Percentiles rank a stretch among this genome's conserved stretches.
These are phyloP conservation scores for Euphorbia peplus DNA, from an alignment of 345 rosid species.

Conservation along the genomic window DNA sequence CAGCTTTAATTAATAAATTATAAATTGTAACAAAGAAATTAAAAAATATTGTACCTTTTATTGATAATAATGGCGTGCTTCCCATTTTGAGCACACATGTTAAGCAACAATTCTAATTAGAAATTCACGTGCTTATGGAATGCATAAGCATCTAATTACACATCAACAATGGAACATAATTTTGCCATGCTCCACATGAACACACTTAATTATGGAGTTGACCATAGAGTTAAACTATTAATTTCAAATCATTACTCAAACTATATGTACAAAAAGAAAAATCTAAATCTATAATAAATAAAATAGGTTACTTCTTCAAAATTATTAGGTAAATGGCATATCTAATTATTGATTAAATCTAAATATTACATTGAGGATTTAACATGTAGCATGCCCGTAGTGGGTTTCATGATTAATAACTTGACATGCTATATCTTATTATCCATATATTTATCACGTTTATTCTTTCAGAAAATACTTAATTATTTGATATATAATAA, in stretches of 20 bases:
- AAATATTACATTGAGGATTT: no score
- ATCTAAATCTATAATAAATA: no score
- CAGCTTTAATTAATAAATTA: not conserved
- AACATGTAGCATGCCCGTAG: no score
- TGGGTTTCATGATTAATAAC: not conserved
- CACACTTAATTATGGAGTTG: conserved; percentile 1
- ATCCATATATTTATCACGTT: no score
- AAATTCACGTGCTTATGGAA: not conserved
- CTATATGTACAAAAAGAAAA: not conserved
- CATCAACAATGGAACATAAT: not conserved
- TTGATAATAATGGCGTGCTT: not conserved
- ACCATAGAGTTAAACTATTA: not conserved
- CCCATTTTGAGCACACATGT: not conserved
- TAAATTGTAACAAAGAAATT: no score
- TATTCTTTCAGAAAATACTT: no score
- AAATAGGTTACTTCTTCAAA: no score
- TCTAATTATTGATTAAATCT: no score
- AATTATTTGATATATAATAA: no score
- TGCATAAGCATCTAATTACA: not conserved
- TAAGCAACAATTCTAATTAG: not conserved
- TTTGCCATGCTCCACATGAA: not conserved
- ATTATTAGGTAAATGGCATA: no score
- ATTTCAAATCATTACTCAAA: not conserved
- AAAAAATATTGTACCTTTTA: not conserved
- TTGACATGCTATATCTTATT: not conserved